Conservation (phyloP, 2,329 filamentous ascomycete species). For the Zasmidium cellare region DNA sequence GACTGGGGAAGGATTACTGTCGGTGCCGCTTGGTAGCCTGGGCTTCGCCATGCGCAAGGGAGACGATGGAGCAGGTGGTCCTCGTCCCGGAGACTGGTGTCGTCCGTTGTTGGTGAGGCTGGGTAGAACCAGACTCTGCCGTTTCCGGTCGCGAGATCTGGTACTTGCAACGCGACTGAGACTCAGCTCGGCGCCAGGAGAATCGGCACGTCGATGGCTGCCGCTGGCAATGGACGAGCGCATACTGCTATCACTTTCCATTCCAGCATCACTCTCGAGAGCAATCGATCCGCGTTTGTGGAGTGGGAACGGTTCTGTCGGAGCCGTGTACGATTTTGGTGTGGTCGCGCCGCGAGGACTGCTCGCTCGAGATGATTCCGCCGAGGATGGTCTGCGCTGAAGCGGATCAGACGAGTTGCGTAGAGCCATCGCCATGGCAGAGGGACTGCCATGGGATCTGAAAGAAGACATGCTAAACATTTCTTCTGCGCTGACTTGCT, state of each 20-base stretch:
- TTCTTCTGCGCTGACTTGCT: slow-evolving; percentile 26
- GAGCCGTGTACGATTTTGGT: slow-evolving; percentile 73
- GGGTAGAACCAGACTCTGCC: slow-evolving; percentile 81
- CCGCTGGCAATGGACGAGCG: slow-evolving; percentile 71
- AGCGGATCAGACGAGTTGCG: slow-evolving; percentile 55
- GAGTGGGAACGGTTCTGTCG: slow-evolving; percentile 55
- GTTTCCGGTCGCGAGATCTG: slow-evolving; percentile 73
- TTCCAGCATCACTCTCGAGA: slow-evolving; percentile 78
- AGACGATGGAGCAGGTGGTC: slow-evolving; percentile 67
- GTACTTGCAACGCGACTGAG: slow-evolving; percentile 71
- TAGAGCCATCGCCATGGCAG: slow-evolving; percentile 58
- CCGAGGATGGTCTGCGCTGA: slow-evolving; percentile 57
- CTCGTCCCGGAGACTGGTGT: slow-evolving; percentile 84
- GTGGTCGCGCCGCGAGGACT: slow-evolving; percentile 85
- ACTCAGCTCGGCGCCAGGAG: slow-evolving; percentile 82
- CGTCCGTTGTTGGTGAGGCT: slow-evolving; percentile 68
- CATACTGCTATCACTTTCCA: slow-evolving; percentile 84
- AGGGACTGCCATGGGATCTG: slow-evolving; percentile 34
- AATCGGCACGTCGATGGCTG: slow-evolving; percentile 69
- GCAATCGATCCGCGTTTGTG: slow-evolving; percentile 77
- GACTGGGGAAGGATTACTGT: slow-evolving; percentile 77
- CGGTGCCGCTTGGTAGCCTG: slow-evolving; percentile 62
- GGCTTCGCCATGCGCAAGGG: slow-evolving; percentile 85
- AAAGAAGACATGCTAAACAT: slow-evolving; percentile 22
- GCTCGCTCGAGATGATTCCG: slow-evolving; percentile 78